Evolutionary conservation across 2,329 filamentous ascomycete species (phyloP), one percentile per base, ranked within the genome.

Genomic region (Golovinomyces cichoracearum): DNA sequence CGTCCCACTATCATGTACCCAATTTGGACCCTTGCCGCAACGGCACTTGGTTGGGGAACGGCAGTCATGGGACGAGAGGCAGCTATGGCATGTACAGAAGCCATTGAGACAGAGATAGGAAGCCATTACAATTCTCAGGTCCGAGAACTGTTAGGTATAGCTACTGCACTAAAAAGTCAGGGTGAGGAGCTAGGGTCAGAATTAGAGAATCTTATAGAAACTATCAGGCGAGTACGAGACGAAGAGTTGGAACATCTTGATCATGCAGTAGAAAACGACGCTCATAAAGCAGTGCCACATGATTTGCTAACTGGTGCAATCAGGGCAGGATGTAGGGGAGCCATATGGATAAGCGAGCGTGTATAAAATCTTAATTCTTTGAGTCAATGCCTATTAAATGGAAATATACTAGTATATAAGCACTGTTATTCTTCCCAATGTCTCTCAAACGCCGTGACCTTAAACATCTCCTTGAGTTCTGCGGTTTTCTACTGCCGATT

Each of bases 61-160:
- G 90, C 82, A 0, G 65, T 90, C 38, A 72, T 98, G 71, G 86
- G 90, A 0, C 74, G 84, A 45, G 85, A 95, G 65, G 86, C 88
- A 1, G 88, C 90, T 31, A 98, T 98, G 90, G 90, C 90, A 12
- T 98, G 90, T 62, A 95, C 90, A 0, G 90, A 98, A 65, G 90
- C 90, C 1, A 88, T 98, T 1, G 90, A 98, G 69, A 98, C 88
- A 5, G 90, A 95, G 67, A 98, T 98, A 53, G 90, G 90, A 2
- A 76, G 76, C 25, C 90, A 98, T 65, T 98, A 98, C 63, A 95
- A 95, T 61, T 76, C 77, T 54, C 90, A 98, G 66, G 84, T 98
- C 38, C 69, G 83, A 23, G 72, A 74, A 48, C 65, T 98, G 56
- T 63, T 95, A 35, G 78, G 80, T 53, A 94, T 93, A 79, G 73